phyloP scores from a whole-genome alignment of 2,329 filamentous ascomycete genomes.

The Cladophialophora exuberans region DNA sequence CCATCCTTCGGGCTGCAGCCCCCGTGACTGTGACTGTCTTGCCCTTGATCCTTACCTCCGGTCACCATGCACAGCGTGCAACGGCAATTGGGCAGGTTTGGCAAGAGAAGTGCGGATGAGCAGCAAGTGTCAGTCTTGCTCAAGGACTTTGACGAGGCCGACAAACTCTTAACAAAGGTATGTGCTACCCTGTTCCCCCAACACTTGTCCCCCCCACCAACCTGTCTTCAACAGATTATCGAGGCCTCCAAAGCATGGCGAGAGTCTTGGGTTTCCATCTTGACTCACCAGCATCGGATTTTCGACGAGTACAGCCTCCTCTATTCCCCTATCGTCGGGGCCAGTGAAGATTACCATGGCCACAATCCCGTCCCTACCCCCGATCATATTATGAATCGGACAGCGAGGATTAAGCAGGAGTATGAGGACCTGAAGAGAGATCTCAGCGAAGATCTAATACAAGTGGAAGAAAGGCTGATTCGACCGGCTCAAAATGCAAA shows the following conservation, averaged over 20 bases:
- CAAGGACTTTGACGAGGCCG: slow-evolving; percentile 78
- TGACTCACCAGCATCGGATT: slow-evolving; percentile 68
- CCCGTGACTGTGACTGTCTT: slow-evolving; percentile 17
- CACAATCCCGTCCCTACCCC: slow-evolving; percentile 65
- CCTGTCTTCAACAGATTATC: slow-evolving; percentile 61
- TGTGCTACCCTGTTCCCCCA: slow-evolving; percentile 29
- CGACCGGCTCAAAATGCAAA: slow-evolving; percentile 71
- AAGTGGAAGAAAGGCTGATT: slow-evolving; percentile 72
- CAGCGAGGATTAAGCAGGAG: slow-evolving; percentile 65
- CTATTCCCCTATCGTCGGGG: slow-evolving; percentile 75
- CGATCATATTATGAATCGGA: slow-evolving; percentile 64
- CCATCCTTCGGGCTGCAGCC: slow-evolving; percentile 3
- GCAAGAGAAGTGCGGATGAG: slow-evolving; percentile 73
- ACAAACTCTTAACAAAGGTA: slow-evolving; percentile 74
- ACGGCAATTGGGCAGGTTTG: slow-evolving; percentile 72
- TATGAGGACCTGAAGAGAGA: slow-evolving; percentile 74
- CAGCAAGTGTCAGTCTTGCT: slow-evolving; percentile 74
- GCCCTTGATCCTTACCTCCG: slow-evolving; percentile 6
- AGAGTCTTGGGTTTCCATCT: slow-evolving; percentile 75
- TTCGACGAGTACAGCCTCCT: slow-evolving; percentile 70
- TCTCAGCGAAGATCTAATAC: slow-evolving; percentile 69
- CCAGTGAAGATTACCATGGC: slow-evolving; percentile 60
- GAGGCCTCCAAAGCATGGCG: slow-evolving; percentile 76
- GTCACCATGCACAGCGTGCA: slow-evolving; percentile 71
- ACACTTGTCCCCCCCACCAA: slow-evolving; percentile 16